A percentile compares a stretch with the other conserved stretches of the same genome.
These are phyloP conservation scores for Lunasporangiospora selenospora DNA, from an alignment of 192 early-diverging fungal genomes.

Conservation along the genomic window DNA sequence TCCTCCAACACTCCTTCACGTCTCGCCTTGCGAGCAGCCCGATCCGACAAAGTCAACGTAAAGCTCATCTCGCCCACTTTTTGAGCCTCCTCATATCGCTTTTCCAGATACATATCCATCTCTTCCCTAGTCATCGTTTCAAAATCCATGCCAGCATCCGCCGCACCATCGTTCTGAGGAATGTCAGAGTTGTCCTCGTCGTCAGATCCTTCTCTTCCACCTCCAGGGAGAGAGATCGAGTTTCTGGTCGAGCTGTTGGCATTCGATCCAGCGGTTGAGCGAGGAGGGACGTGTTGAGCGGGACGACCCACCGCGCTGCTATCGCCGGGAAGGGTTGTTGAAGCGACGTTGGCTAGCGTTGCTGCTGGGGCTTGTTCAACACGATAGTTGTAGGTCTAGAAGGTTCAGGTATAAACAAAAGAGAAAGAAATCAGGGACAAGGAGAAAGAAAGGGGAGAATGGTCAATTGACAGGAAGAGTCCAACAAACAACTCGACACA, in stretches of 20 bases:
- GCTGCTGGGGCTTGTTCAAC: conserved; percentile 38
- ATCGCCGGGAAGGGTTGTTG: conserved; percentile 16
- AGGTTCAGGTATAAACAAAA: neutral
- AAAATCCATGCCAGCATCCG: conserved; percentile 64
- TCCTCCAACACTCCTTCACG: conserved; percentile 18
- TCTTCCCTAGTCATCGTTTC: conserved; percentile 68
- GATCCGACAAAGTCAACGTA: conserved; percentile 39
- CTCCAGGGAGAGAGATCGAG: conserved; percentile 27
- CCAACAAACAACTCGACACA: neutral
- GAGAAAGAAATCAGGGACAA: neutral
- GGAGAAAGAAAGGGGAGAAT: neutral
- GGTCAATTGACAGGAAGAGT: neutral
- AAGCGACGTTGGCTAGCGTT: conserved; percentile 46
- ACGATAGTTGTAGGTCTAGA: conserved; percentile 21
- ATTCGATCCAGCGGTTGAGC: neutral
- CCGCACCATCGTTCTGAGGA: conserved; percentile 69
- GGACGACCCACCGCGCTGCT: conserved; percentile 43
- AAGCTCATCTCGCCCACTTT: conserved; percentile 34
- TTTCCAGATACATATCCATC: conserved; percentile 32
- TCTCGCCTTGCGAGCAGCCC: conserved; percentile 32
- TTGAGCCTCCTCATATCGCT: conserved; percentile 13
- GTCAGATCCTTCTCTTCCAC: conserved; percentile 47
- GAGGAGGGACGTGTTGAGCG: conserved; percentile 30
- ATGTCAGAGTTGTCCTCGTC: conserved; percentile 78
- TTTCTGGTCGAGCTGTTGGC: conserved; percentile 7